Percentiles rank a stretch among this genome's conserved stretches.
These are phyloP conservation scores for Jaapia argillacea DNA, from an alignment of 768 basidiomycete genomes.

Conservation along the genomic window DNA sequence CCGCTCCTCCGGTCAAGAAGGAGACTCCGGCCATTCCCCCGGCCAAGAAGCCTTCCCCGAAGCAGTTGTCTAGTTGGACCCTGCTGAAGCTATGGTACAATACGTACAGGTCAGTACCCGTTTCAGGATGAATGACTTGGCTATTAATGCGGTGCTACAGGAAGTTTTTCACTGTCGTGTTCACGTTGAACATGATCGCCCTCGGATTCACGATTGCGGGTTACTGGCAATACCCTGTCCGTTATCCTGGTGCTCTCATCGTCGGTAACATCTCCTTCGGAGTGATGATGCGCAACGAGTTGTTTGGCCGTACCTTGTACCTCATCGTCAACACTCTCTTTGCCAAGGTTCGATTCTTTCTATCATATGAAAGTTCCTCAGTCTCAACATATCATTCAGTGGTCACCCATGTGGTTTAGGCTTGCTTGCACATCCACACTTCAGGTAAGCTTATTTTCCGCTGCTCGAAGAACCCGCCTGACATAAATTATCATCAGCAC, in stretches of 20 bases:
- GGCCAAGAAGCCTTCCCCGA: slow-evolving; percentile 36
- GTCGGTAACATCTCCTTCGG: slow-evolving; percentile 65
- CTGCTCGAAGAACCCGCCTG: slow-evolving; percentile 1
- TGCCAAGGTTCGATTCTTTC: slow-evolving; percentile 43
- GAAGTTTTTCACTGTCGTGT: slow-evolving; percentile 61
- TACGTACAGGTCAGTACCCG: slow-evolving; percentile 46
- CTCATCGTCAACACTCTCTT: slow-evolving; percentile 61
- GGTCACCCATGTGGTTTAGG: slow-evolving; percentile 66
- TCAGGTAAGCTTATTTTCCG: slow-evolving; percentile 29
- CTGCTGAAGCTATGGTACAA: slow-evolving; percentile 68
- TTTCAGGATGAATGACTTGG: slow-evolving; percentile 1
- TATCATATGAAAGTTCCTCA: too few relatives aligned
- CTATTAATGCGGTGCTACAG: slow-evolving; percentile 22
- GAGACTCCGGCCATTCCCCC: slow-evolving; percentile 26
- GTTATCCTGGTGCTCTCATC: slow-evolving; percentile 61
- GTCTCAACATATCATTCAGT: slow-evolving; percentile 31
- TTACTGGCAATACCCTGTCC: slow-evolving; percentile 57
- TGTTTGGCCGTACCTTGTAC: slow-evolving; percentile 74
- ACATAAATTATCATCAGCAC: slow-evolving; percentile 33
- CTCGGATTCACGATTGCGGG: slow-evolving; percentile 50
- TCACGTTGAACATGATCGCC: slow-evolving; percentile 50
- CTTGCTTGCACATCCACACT: slow-evolving; percentile 65
- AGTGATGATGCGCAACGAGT: slow-evolving; percentile 72
- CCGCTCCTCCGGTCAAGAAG: slow-evolving; percentile 32
- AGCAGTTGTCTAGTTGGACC: slow-evolving; percentile 50